Base-by-base conservation (phyloP, 768 basidiomycete species). In the Pleurotus salmoneostramineus region DNA sequence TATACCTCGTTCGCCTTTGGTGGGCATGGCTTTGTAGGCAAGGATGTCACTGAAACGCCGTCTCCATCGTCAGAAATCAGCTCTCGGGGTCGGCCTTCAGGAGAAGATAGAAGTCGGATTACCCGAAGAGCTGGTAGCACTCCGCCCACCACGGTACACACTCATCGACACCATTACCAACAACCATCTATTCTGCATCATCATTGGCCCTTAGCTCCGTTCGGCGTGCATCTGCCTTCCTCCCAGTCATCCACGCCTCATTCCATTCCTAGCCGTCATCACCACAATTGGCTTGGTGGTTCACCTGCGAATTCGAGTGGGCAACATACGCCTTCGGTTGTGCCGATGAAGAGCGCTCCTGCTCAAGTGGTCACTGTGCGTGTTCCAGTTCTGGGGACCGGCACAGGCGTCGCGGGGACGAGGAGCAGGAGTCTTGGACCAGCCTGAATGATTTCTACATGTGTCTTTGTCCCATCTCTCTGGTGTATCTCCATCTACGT, bases 301-400 rank as follows among this genome's bases (percentile, higher is more conserved):
- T 27, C 21, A 27, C 21, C 21, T 27, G 21, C 21, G 21, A 27
- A 27, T 27, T 31, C 27, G 15, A 49, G 48, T 34, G 52, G 52
- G 15, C 36, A 42, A 8, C 40, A 40, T 40, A 55, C 52, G 21
- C 52, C 52, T 6, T 45, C 44, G 6, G 40, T 40, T 2, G 40
- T 37, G 40, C n/a, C 36, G 27, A 44, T 55, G 52, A 55, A 55
- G 52, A 55, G 52, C 27, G 52, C 52, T 43, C 52, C 52, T 55
- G 52, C 52, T 31, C 52, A 55, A 4, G 52, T 33, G 40, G 52
- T 55, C 8, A 55, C 52, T 4, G 52, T 55, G 52, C 40, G 40
- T n/a, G 52, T 55, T 15, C 52, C 52, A 11, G 21, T 55, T 17
- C 40, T 14, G n/a, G 52, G 52, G 27, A 40, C 15, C 27, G 52